Base-by-base conservation (phyloP, 2,329 filamentous ascomycete species). In the Triangularia setosa region DNA sequence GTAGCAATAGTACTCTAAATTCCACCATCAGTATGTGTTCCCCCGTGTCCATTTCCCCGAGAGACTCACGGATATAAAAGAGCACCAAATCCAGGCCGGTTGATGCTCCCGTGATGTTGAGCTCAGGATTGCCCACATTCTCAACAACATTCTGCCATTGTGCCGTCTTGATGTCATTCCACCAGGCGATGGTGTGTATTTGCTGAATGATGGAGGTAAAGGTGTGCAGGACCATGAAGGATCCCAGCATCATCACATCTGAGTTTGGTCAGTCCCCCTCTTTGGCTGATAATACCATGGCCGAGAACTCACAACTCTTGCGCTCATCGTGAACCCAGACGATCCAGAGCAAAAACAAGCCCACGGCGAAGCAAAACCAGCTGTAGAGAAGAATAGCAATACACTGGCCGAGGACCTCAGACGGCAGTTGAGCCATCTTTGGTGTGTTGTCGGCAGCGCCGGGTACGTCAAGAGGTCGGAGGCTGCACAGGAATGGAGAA, bases 1-100 rank as follows among this genome's bases (percentile, higher is more conserved):
- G 68, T 83, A 83, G 28, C 75, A 76, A 64, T 82, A 83, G 58
- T 79, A 82, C 69, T 83, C 81, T 83, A 58, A n/a, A n/a, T 75
- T 78, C 40, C 0, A 4, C 12, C 0, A 35, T 18, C 9, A 7
- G 21, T 3, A n/a, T 18, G 11, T 11, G 25, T 27, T 33, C 8
- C 14, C 7, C 72, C 53, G 67, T 54, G 11, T 30, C 12, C 18
- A 4, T 4, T 23, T 16, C 8, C 2, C 23, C 12, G 5, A 14
- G n/a, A 6, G 3, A 73, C 80, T 59, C 71, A 82, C 81, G 81
- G 65, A 83, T 81, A 63, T 80, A 82, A 67, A 79, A 83, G 2
- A 84, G 71, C 0, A 76, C 73, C 6, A 79, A 71, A 61, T 83
- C 81, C 3, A 79, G 52, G 3, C 76, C 77, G 5, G 73, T 73